Conservation (phyloP, 2,329 filamentous ascomycete species). For the Monilinia aucupariae region DNA sequence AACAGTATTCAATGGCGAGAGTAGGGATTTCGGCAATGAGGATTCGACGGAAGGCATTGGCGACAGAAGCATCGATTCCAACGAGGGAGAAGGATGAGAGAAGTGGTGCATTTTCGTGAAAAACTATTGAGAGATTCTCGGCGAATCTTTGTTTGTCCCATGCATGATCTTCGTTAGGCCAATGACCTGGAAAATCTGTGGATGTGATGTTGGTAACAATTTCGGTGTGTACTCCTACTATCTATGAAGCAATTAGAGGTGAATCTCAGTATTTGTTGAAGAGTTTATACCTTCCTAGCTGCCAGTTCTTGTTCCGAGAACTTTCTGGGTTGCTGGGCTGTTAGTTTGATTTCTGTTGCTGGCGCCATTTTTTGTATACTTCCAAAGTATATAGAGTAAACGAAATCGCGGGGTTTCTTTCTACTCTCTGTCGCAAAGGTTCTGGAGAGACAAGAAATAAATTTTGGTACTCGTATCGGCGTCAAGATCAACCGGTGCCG, state of each 20-base stretch:
- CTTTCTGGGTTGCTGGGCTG: neutral
- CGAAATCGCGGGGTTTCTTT: constrained; percentile 3
- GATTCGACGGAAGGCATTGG: constrained; percentile 96
- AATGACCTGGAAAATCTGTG: constrained; percentile 88
- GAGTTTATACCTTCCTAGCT: constrained; percentile 50
- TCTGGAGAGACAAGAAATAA: constrained; percentile 14
- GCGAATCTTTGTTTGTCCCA: constrained; percentile 74
- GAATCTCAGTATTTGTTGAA: neutral
- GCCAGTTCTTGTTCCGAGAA: constrained; percentile 49
- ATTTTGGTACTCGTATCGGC: constrained; percentile 14
- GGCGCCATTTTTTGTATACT: constrained; percentile 11
- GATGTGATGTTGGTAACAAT: constrained; percentile 85
- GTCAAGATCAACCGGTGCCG: constrained; percentile 13
- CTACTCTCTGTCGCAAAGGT: constrained; percentile 13
- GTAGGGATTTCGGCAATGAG: constrained; percentile 91
- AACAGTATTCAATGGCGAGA: constrained; percentile 89
- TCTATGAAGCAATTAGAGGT: constrained; percentile 45
- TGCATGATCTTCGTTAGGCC: constrained; percentile 76
- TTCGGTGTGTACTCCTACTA: constrained; percentile 81
- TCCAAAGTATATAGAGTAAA: constrained; percentile 28
- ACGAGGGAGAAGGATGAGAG: constrained; percentile 86
- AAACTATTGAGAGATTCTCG: constrained; percentile 65
- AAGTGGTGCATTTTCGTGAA: constrained; percentile 74
- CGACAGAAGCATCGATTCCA: constrained; percentile 84
- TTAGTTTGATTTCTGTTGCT: constrained; percentile 25